A percentile compares a stretch with the other conserved stretches of the same genome.
Evolutionary conservation across 495 filamentous ascomycete species (phyloP).

Genomic region (Bacidia rubella): DNA sequence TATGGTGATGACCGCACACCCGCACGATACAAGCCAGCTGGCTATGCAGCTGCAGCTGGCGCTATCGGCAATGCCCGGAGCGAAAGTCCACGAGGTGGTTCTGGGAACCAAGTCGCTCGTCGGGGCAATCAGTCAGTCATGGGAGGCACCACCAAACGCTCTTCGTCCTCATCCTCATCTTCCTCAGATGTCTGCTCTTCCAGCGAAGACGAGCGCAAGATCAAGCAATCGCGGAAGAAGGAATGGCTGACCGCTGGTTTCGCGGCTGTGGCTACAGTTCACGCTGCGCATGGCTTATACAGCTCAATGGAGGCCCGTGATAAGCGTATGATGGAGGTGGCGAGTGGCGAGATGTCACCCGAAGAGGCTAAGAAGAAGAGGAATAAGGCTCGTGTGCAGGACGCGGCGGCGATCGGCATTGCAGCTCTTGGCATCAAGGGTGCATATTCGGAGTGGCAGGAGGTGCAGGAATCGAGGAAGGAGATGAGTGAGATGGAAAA

Average conservation of each 20-base stretch:
- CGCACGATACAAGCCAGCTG: conserved; percentile 19
- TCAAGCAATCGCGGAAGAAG: conserved; percentile 61
- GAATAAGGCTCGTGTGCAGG: conserved; percentile 52
- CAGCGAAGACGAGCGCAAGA: conserved; percentile 50
- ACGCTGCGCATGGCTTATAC: conserved; percentile 62
- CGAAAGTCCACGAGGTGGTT: conserved; percentile 22
- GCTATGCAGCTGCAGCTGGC: conserved; percentile 30
- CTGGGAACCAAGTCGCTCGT: conserved; percentile 22
- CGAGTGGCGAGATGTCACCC: conserved; percentile 48
- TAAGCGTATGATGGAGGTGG: conserved; percentile 48
- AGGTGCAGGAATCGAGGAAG: conserved; percentile 36
- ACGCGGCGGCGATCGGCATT: conserved; percentile 59
- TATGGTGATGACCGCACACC: conserved; percentile 15
- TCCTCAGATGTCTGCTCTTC: conserved; percentile 48
- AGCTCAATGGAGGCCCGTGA: conserved; percentile 55
- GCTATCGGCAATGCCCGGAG: conserved; percentile 37
- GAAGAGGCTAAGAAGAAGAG: conserved; percentile 56
- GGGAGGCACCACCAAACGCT: conserved; percentile 11
- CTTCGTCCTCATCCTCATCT: conserved; percentile 11
- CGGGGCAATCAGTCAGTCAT: conserved; percentile 14
- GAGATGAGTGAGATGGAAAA: conserved; percentile 12
- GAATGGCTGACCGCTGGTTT: conserved; percentile 61
- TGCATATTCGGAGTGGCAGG: conserved; percentile 35
- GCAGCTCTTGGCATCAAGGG: conserved; percentile 64
- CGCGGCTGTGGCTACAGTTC: conserved; percentile 63